Conservation (phyloP, 2,329 filamentous ascomycete species). For the Emmonsia crescens region DNA sequence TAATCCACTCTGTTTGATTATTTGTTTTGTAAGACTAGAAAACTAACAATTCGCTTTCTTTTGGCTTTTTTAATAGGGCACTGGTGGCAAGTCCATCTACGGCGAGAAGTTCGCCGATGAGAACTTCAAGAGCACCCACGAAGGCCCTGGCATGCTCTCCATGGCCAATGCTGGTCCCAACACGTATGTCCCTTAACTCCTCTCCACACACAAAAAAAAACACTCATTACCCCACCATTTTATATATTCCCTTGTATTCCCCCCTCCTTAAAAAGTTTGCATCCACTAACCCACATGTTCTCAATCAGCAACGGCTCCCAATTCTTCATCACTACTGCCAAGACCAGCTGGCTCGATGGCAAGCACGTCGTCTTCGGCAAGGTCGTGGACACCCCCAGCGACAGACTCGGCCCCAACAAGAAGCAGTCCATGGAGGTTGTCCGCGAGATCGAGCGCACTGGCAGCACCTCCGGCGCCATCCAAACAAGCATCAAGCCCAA, state of each 20-base stretch:
- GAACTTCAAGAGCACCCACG: conserved; percentile 75
- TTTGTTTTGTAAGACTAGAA: background rate
- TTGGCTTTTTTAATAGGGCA: conserved; percentile 48
- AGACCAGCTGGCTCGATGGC: conserved; percentile 56
- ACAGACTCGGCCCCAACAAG: background rate
- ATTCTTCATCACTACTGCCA: conserved; percentile 62
- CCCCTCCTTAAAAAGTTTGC: background rate
- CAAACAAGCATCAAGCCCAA: conserved; percentile 45
- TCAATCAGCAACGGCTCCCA: conserved; percentile 53
- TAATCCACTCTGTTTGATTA: background rate
- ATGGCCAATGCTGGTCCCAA: conserved; percentile 95
- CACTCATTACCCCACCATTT: no score
- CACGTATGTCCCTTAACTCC: conserved; percentile 52
- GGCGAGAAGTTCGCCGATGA: conserved; percentile 89
- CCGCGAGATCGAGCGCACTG: conserved; percentile 49
- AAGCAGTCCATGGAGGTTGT: conserved; percentile 42
- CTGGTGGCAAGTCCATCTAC: conserved; percentile 88
- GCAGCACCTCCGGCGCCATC: conserved; percentile 41
- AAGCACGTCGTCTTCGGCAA: conserved; percentile 61
- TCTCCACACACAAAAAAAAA: no score
- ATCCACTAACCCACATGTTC: conserved; percentile 4
- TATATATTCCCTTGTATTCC: no score
- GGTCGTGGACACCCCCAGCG: conserved; percentile 41
- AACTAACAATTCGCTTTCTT: conserved; percentile 10
- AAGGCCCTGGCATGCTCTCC: conserved; percentile 66